phyloP scores from a whole-genome alignment of 345 rosid genomes.

The Linum tenue region DNA sequence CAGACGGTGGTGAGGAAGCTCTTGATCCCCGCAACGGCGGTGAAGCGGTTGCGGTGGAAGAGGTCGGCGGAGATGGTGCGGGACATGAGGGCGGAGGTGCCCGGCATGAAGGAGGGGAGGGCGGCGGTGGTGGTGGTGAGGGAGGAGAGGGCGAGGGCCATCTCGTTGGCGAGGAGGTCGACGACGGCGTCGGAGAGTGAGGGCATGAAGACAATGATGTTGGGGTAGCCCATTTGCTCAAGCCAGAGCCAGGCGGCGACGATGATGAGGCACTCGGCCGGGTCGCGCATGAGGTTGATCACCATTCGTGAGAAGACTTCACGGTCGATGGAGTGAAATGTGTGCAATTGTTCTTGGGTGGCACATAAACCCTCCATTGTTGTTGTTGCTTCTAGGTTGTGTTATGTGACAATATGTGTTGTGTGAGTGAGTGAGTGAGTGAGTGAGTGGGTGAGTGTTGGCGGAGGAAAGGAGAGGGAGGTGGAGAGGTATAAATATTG shows the following conservation, averaged over 20 bases:
- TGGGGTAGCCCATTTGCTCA: constrained; percentile 33
- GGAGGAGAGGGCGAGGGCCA: constrained; percentile 16
- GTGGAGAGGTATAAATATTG: too few species aligned
- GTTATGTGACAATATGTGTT: constrained; percentile 15
- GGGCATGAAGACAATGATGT: constrained; percentile 18
- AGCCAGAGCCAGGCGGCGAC: constrained; percentile 46
- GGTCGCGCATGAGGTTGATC: constrained; percentile 17
- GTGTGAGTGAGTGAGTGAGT: neutral
- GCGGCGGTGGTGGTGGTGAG: constrained; percentile 11
- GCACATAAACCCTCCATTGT: neutral
- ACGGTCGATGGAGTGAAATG: constrained; percentile 32
- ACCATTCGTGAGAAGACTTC: constrained; percentile 33
- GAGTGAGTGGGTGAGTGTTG: neutral
- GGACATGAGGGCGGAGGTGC: constrained; percentile 23
- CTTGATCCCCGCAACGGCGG: constrained; percentile 34
- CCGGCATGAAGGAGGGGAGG: constrained; percentile 9
- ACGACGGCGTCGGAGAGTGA: constrained; percentile 16
- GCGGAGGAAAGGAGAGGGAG: too few species aligned
- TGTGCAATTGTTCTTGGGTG: constrained; percentile 23
- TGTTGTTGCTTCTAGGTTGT: too few species aligned
- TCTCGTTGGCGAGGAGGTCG: constrained; percentile 26
- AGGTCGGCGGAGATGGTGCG: constrained; percentile 15
- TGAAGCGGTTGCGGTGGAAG: constrained; percentile 24
- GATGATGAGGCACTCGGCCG: constrained; percentile 28
- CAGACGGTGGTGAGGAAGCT: constrained; percentile 28